phyloP scores from a whole-genome alignment of 345 rosid genomes.

The Turnera subulata region DNA sequence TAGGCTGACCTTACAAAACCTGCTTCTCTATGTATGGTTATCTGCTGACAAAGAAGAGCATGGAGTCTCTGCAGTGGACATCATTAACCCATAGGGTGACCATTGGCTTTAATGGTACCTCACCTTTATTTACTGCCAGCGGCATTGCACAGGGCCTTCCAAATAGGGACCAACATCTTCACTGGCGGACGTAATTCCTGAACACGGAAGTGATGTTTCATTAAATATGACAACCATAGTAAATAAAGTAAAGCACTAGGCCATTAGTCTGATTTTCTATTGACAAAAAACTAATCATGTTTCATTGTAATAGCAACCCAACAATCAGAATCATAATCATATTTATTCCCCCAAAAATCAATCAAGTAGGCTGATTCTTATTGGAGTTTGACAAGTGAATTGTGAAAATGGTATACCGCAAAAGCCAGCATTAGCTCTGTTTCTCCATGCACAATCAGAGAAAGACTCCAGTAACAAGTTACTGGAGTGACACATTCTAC shows the following conservation, averaged over 20 bases:
- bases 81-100: neutral
- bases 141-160: slow-evolving; percentile 69
- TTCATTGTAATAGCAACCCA: neutral
- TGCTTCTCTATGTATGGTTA: neutral
- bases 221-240: neutral
- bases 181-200: slow-evolving; percentile 69
- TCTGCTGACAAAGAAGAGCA: neutral
- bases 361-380: neutral
- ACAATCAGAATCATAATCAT: neutral
- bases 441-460: slow-evolving; percentile 57
- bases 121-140: slow-evolving; percentile 11
- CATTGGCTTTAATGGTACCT: neutral
- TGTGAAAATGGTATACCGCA: slow-evolving; percentile 39
- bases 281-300: neutral
- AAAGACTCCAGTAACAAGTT: slow-evolving; percentile 86
- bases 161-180: slow-evolving; percentile 74
- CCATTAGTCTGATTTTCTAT: neutral
- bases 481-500: slow-evolving; percentile 71
- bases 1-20: neutral
- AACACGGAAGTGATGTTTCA: slow-evolving; percentile 6
- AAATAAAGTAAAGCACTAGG: neutral
- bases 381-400: neutral
- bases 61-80: neutral
- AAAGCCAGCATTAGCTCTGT: slow-evolving; percentile 61
- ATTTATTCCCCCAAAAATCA: neutral